Base-by-base conservation (phyloP, 768 basidiomycete genomes). In the Epithele typhae region DNA sequence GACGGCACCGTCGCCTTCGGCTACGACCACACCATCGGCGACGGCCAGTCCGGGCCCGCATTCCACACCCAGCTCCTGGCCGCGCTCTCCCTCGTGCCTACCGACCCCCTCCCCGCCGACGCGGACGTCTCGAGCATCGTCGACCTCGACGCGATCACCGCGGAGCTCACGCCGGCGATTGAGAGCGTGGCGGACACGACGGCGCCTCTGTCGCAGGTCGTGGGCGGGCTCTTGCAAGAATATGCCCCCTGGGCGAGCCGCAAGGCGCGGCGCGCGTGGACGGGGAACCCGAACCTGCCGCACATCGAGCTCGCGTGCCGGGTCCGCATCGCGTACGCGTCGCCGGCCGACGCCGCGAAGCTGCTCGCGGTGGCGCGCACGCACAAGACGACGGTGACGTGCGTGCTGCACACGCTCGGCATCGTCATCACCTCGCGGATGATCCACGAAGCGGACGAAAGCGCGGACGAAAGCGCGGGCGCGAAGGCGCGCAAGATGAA, bases 1-100 rank as follows among this genome's bases (percentile, higher is more conserved):
- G 64, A 67, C 38, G 56, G 59, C 23, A 68, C 62, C 1, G 57
- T 72, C 21, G 44, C 64, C 10, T 69, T 73, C 41, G 64, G 59
- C 11, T 69, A 59, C 43, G 64, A 71, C 41, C 72, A 74, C 45
- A 53, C 54, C 43, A 65, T 72, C 38, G 69, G 65, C 5, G 72
- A 74, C 46, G 72, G 70, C 3, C 58, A 66, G 45, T 71, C 70
- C 48, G 65, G 67, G 7, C 43, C 66, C 27, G 65, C 68, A 0
- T 70, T 73, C 45, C 72, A 71, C 48, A 51, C 49, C 14, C 52
- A 64, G 10, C 58, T 74, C 22, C 52, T 66, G 6, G 24, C 44
- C 4, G 27, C 27, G 8, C 27, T 30, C 27, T 7, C 27, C 8
- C 27, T 7, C 27, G 27, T 30, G 27, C 27, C 27, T 7, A 7